Evolutionary conservation across 768 basidiomycete genomes (phyloP).

Genomic region (Phlegmacium glaucopus): DNA sequence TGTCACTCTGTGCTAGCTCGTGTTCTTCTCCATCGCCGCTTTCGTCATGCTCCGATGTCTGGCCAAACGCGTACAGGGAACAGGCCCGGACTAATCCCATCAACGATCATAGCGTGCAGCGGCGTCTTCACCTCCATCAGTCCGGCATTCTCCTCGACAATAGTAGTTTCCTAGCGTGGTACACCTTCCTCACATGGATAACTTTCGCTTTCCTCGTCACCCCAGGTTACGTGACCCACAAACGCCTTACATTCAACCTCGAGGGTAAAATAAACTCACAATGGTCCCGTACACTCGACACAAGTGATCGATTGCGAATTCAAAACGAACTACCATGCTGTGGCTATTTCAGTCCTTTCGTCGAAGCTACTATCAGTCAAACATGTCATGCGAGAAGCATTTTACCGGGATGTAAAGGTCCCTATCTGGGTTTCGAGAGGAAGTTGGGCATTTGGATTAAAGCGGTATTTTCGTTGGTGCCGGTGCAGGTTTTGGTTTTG

Average conservation of each 20-base stretch:
- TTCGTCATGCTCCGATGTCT: conserved; percentile 78
- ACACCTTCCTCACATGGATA: conserved; percentile 78
- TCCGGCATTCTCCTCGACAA: conserved; percentile 87
- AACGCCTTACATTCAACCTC: too few species aligned
- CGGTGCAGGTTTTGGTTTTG: conserved; percentile 63
- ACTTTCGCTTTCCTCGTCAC: conserved; percentile 61
- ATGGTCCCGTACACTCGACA: too few species aligned
- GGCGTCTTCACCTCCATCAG: conserved; percentile 64
- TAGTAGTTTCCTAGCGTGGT: conserved; percentile 76
- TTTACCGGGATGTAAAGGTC: too few species aligned
- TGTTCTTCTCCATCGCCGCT: conserved; percentile 59
- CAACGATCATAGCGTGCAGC: conserved; percentile 60
- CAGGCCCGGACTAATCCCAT: conserved; percentile 68
- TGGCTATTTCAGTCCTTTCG: too few species aligned
- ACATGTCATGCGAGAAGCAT: too few species aligned
- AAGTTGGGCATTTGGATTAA: conserved; percentile 57
- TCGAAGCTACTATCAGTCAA: too few species aligned
- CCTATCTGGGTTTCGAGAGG: conserved; percentile 56
- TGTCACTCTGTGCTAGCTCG: conserved; percentile 60
- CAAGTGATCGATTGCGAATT: too few species aligned
- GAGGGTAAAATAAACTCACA: too few species aligned
- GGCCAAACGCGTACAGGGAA: conserved; percentile 62
- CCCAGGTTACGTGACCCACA: too few species aligned
- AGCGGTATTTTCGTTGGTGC: conserved; percentile 61
- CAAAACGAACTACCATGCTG: too few species aligned